phyloP scores from a whole-genome alignment of 1,284 basidiomycete species.

The Ganoderma boninense region DNA sequence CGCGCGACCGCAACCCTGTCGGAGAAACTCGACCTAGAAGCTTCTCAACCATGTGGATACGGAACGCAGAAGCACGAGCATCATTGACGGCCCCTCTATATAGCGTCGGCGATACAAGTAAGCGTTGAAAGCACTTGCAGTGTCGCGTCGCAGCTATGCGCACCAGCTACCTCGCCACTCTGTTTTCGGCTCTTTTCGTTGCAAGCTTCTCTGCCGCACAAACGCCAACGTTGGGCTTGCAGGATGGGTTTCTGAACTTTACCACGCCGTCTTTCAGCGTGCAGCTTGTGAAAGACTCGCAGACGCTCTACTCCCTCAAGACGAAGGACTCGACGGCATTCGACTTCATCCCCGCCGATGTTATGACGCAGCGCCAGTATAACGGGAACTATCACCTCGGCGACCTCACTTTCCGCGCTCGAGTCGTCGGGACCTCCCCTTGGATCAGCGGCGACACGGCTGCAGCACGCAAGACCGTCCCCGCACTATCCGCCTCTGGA shows the following conservation, averaged over 20 bases:
- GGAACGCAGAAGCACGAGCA: neutral
- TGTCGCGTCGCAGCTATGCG: conserved; percentile 11
- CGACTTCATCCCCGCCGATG: conserved; percentile 62
- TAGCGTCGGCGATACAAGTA: neutral
- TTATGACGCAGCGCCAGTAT: conserved; percentile 56
- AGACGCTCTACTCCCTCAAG: conserved; percentile 62
- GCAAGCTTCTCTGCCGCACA: conserved; percentile 12
- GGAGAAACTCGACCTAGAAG: conserved; percentile 13
- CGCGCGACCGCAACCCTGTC: neutral
- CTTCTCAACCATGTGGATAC: conserved; percentile 14
- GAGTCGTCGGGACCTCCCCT: conserved; percentile 51
- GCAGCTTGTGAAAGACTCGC: conserved; percentile 64
- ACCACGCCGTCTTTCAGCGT: conserved; percentile 53
- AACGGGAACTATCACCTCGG: conserved; percentile 66
- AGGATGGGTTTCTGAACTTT: conserved; percentile 57
- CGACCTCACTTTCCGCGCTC: conserved; percentile 62
- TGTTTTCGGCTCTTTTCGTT: conserved; percentile 6
- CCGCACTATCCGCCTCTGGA: conserved; percentile 49
- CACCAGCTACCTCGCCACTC: neutral
- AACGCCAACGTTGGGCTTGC: conserved; percentile 48
- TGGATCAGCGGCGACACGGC: conserved; percentile 61
- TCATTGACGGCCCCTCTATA: conserved; percentile 12
- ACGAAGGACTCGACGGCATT: conserved; percentile 49
- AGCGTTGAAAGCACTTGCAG: neutral
- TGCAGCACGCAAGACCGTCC: conserved; percentile 52